Evolutionary conservation across 768 basidiomycete species (phyloP), one percentile per base, ranked within the genome.

Genomic region (Panellus pusillus): DNA sequence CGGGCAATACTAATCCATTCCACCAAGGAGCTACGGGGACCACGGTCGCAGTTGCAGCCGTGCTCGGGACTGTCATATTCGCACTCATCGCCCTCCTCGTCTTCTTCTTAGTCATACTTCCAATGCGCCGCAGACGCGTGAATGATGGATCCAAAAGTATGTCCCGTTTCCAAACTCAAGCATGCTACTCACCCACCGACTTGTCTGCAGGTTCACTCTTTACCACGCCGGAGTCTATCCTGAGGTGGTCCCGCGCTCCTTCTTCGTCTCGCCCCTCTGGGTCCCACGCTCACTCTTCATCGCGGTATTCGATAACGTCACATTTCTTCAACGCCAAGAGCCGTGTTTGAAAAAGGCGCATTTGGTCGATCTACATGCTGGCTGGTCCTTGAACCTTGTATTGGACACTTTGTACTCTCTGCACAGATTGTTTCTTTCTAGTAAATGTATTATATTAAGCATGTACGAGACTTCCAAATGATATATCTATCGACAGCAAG

Each of bases 41-140:
- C 32, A 62, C 66, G 20, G 50, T 68, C 20, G 63, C 59, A 28
- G 45, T 68, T 40, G 65, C 65, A 20, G 69, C 57, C 9, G 56
- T 67, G 0, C 62, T 73, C 5, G 69, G 69, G 6, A 50, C 60
- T 8, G 18, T 67, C 8, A 31, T 67, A 13, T 56, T 63, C 45
- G 11, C 70, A 11, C 47, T 67, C 32, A 35, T 35, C 32, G 32
- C 14, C 3, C 14, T 62, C 15, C 7, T 50, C 24, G 42, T 42
- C 28, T 42, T 58, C n/a, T 31, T 60, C 18, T 31, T 61, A 15
- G 40, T 63, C n/a, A 46, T 47, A 28, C 35, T 52, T 2, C 61
- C 61, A 48, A 58, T 56, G 20, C 62, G 55, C 29, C 64, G 51
- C 18, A 52, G 29, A 44, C 48, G 47, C 6, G 36, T 36, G 4